Conservation (phyloP, 371 early-diverging fungal genomes). For the Mucor circinelloides region DNA sequence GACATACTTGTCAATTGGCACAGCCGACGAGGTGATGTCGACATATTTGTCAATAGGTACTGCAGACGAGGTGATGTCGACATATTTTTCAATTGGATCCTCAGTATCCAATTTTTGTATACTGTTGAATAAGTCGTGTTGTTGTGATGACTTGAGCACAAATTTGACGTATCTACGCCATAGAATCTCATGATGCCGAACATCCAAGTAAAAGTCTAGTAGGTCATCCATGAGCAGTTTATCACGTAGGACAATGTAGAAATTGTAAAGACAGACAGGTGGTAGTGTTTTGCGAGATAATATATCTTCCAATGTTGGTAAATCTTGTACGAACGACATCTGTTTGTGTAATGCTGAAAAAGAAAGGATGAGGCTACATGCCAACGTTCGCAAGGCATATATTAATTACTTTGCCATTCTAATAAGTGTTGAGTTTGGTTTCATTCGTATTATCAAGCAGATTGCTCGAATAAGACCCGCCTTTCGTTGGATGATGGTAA, state of each 20-base stretch:
- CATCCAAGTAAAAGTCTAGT: constrained; percentile 71
- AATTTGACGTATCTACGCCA: constrained; percentile 60
- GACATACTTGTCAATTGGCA: neutral
- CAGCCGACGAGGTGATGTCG: neutral
- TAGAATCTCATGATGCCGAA: constrained; percentile 63
- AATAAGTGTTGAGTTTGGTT: neutral
- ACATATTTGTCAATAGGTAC: constrained; percentile 13
- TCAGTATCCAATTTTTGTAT: constrained; percentile 36
- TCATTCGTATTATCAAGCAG: neutral
- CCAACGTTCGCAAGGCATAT: neutral
- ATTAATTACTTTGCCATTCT: neutral
- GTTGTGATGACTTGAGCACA: constrained; percentile 14
- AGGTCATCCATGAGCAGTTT: constrained; percentile 60
- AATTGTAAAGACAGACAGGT: constrained; percentile 70
- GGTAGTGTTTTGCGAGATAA: constrained; percentile 63
- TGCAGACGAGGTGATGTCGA: neutral
- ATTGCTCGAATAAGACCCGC: neutral
- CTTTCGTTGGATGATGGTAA: neutral
- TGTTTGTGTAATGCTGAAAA: neutral
- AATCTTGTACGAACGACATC: constrained; percentile 1
- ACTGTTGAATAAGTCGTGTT: constrained; percentile 14
- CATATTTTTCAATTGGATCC: constrained; percentile 42
- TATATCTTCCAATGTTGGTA: constrained; percentile 66
- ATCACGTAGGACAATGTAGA: constrained; percentile 68
- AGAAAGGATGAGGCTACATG: neutral